phyloP scores from a whole-genome alignment of 1,284 basidiomycete genomes.

The Veloporphyrellus conicus region DNA sequence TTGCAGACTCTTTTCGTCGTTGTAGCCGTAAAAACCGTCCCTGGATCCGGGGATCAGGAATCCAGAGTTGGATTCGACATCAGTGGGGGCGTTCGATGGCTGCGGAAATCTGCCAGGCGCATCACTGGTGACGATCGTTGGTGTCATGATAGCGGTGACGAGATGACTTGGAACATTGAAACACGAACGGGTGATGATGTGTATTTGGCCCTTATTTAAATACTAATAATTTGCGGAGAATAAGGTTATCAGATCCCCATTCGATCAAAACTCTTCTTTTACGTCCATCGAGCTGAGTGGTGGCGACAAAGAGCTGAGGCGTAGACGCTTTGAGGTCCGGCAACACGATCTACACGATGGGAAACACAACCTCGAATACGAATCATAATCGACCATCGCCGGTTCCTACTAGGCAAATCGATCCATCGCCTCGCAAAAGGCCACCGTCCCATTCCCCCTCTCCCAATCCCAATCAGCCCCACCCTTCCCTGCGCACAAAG shows the following conservation, averaged over 20 bases:
- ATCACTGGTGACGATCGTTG: conserved; percentile 2
- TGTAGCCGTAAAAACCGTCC: conserved; percentile 73
- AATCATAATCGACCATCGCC: conserved; percentile 31
- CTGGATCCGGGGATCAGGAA: conserved; percentile 55
- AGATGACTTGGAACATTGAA: conserved; percentile 5
- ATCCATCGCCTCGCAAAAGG: conserved; percentile 18
- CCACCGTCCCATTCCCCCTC: conserved; percentile 31
- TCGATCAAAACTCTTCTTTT: conserved; percentile 27
- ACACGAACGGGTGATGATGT: conserved; percentile 7
- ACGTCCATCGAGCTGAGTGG: conserved; percentile 30
- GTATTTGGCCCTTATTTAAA: conserved; percentile 11
- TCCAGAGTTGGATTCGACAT: conserved; percentile 21
- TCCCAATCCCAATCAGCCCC: conserved; percentile 36
- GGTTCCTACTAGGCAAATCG: conserved; percentile 24
- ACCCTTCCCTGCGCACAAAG: conserved; percentile 58
- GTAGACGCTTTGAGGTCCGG: conserved; percentile 12
- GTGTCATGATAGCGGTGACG: conserved; percentile 14
- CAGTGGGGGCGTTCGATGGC: conserved; percentile 5
- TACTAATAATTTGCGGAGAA: conserved; percentile 16
- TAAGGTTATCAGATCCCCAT: conserved; percentile 30
- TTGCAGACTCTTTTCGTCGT: conserved; percentile 67
- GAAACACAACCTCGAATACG: conserved; percentile 32
- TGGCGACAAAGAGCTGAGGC: conserved; percentile 18
- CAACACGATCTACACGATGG: conserved; percentile 29
- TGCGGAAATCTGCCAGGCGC: neutral